Percentiles rank a stretch among this genome's conserved stretches.
Conservation (phyloP, 768 basidiomycete species). For the Suillus bovinus region DNA sequence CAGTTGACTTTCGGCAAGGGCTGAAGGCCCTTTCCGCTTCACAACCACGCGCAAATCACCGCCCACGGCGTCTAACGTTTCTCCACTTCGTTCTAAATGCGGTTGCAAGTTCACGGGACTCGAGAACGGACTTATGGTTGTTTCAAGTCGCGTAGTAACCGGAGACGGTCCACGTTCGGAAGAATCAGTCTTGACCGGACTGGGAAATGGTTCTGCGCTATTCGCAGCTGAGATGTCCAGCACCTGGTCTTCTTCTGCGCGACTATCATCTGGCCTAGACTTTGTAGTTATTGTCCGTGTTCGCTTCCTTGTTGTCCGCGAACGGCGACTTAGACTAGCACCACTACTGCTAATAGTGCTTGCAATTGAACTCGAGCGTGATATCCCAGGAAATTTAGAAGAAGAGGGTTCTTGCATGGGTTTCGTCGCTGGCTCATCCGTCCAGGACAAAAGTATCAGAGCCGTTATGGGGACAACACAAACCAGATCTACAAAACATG, state of each 20-base stretch:
- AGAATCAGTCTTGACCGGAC: conserved; percentile 10
- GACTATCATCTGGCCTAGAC: conserved; percentile 24
- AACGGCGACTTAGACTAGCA: conserved; percentile 51
- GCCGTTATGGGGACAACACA: conserved; percentile 13
- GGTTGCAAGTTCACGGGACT: conserved; percentile 13
- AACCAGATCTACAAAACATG: conserved; percentile 19
- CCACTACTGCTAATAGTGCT: conserved; percentile 49
- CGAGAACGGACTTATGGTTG: conserved; percentile 14
- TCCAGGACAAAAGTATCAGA: conserved; percentile 21
- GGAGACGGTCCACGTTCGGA: conserved; percentile 14
- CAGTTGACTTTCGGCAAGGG: conserved; percentile 13
- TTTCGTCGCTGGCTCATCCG: conserved; percentile 22
- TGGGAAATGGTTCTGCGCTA: conserved; percentile 12
- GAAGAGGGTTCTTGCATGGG: conserved; percentile 34
- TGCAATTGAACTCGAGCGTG: conserved; percentile 34
- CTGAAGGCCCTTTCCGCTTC: conserved; percentile 13
- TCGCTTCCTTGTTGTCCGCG: conserved; percentile 49
- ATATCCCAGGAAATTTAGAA: conserved; percentile 28
- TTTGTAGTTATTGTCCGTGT: conserved; percentile 49
- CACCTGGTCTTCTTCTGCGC: conserved; percentile 20
- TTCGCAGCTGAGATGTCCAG: conserved; percentile 32
- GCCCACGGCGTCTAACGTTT: conserved; percentile 26
- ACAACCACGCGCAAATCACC: conserved; percentile 8
- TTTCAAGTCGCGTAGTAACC: conserved; percentile 18
- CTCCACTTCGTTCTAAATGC: conserved; percentile 25